Conservation (phyloP, 768 basidiomycete species). For the Phallus indusiatus region DNA sequence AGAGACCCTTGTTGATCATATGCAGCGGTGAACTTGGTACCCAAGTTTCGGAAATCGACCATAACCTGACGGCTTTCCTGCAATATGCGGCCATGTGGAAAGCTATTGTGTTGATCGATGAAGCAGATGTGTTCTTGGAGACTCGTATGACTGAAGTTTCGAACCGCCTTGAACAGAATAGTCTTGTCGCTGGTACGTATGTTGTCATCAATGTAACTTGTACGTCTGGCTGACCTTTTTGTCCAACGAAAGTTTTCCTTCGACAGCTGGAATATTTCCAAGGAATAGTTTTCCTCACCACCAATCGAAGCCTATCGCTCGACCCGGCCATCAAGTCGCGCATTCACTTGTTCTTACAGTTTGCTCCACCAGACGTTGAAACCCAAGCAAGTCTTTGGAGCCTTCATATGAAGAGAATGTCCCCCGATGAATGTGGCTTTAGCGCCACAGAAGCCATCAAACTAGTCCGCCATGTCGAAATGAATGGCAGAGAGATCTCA, state of each 20-base stretch:
- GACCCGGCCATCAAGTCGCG: constrained; percentile 24
- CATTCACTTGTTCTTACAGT: constrained; percentile 13
- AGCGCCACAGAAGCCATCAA: no score
- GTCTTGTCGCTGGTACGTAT: constrained; percentile 19
- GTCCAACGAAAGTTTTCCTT: constrained; percentile 20
- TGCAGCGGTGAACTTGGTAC: constrained; percentile 27
- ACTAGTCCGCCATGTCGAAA: no score
- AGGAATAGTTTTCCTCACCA: constrained; percentile 29
- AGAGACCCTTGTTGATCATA: constrained; percentile 22
- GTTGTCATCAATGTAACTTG: no score
- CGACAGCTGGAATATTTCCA: constrained; percentile 29
- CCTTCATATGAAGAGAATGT: not conserved
- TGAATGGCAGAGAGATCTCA: no score
- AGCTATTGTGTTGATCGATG: constrained; percentile 28
- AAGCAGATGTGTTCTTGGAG: constrained; percentile 28
- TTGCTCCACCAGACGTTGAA: not conserved
- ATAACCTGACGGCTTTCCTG: constrained; percentile 16
- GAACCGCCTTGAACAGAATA: constrained; percentile 22
- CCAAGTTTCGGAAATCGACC: constrained; percentile 17
- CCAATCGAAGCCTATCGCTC: constrained; percentile 22
- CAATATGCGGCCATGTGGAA: constrained; percentile 25
- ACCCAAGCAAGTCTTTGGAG: not conserved
- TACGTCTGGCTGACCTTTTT: no score
- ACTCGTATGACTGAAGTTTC: constrained; percentile 10
- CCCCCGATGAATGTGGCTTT: no score